Evolutionary conservation across 176 grass and related monocot genomes (phyloP).

Genomic region (Cymbopogon citratus): DNA sequence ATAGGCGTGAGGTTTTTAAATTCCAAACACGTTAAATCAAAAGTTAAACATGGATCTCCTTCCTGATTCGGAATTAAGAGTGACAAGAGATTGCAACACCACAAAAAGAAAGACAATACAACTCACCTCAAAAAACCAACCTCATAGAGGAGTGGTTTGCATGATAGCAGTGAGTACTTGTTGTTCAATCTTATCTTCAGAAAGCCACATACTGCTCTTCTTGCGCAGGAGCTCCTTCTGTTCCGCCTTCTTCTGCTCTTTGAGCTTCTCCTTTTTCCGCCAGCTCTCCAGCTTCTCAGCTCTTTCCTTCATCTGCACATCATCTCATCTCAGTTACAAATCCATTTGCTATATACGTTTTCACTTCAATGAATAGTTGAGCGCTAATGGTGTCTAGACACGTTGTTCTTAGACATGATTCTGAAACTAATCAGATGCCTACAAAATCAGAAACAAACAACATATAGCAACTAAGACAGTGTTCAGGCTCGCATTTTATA

Average conservation of each 20-base stretch:
- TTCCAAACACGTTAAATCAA: not conserved
- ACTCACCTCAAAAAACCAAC: not conserved
- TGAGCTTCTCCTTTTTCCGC: constrained; percentile 62
- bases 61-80: not conserved
- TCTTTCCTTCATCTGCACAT: constrained; percentile 84
- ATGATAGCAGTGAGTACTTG: constrained; percentile 22
- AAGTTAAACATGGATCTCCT: not conserved
- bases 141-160: constrained; percentile 16
- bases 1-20: not conserved
- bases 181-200: constrained; percentile 47
- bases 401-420: not conserved
- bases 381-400: not conserved
- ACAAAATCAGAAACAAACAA: not conserved
- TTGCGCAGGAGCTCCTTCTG: constrained; percentile 55
- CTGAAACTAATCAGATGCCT: not conserved
- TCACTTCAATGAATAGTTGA: not conserved
- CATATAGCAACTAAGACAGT: not conserved
- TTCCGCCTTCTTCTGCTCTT: constrained; percentile 41
- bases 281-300: constrained; percentile 70
- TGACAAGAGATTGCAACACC: not conserved
- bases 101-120: not conserved
- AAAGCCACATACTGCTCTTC: constrained; percentile 62
- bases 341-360: not conserved
- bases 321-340: not conserved
- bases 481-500: not conserved